Evolutionary conservation across 2,329 filamentous ascomycete genomes (phyloP), one percentile per base, ranked within the genome.

Genomic region (Colletotrichum karsti): DNA sequence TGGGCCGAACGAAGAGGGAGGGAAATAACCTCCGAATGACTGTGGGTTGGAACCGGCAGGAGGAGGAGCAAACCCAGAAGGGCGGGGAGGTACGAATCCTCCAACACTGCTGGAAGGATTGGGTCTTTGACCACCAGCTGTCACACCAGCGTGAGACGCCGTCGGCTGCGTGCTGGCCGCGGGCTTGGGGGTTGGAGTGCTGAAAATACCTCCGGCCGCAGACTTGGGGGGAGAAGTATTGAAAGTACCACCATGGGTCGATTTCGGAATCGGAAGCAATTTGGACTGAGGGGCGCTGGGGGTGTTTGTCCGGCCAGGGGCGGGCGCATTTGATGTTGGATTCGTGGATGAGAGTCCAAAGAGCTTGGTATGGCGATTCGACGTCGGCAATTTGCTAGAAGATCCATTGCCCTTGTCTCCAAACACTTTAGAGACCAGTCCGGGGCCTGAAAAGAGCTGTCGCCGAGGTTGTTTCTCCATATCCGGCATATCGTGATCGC

Each of bases 401-500:
- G 33, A 15, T 4, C 33, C 33, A 5, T 13, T 13, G 33, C 33
- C 33, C 10, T 13, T 5, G 10, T 13, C 33, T 4, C 33, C 15
- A 13, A 35, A 35, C 15, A 13, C 15, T 9, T 35, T 13, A 2
- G 33, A 50, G 22, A 24, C 15, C 15, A 18, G 18, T 50, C 22
- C 24, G 28, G 46, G 46, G 46, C 26, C 28, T 7, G 26, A 18
- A 13, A 8, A 10, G 8, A 37, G 15, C 10, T 7, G 30, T 18
- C 18, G 4, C 20, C 13, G 35, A n/a, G 30, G 10, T 7, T 39
- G 42, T 6, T 39, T 39, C 3, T 13, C 18, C 50, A 26, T 20
- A 18, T 61, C 54, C 13, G 5, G 10, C 61, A 69, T 59, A 7
- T 63, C 58, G n/a, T 41, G 39, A 18, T 59, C 39, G 39, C 63